A percentile compares a stretch with the other conserved stretches of the same genome.
These are phyloP conservation scores for Medicago lupulina DNA, from an alignment of 306 rosid species.

Conservation along the genomic window DNA sequence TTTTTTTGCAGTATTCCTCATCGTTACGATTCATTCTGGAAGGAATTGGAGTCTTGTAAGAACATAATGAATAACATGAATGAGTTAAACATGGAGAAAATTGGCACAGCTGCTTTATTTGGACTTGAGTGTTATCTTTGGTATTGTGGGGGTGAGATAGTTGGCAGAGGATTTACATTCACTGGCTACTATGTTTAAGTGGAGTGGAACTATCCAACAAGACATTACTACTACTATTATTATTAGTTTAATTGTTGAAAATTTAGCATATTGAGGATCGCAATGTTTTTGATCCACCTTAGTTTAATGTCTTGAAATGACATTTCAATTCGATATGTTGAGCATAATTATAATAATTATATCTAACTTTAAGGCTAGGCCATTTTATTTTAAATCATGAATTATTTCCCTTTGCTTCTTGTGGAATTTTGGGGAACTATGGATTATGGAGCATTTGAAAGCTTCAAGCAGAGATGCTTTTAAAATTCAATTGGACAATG, in stretches of 20 bases:
- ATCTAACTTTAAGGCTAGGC: background rate
- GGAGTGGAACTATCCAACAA: background rate
- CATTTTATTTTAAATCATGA: background rate
- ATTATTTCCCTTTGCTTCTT: background rate
- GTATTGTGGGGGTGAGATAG: constrained; percentile 60
- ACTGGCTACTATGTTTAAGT: constrained; percentile 56
- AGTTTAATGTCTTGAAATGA: constrained; percentile 28
- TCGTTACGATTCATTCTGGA: constrained; percentile 51
- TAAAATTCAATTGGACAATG: too few relatives aligned
- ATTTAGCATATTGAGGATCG: constrained; percentile 7
- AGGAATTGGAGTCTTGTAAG: constrained; percentile 50
- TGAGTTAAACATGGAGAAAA: constrained; percentile 46
- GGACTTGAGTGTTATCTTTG: constrained; percentile 63
- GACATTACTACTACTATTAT: background rate
- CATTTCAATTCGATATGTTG: background rate
- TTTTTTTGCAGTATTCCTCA: constrained; percentile 51
- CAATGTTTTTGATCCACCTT: constrained; percentile 20
- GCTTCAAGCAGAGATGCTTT: too few relatives aligned
- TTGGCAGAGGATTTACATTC: constrained; percentile 61
- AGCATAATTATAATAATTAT: constrained; percentile 37
- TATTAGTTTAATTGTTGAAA: constrained; percentile 26
- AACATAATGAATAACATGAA: constrained; percentile 41
- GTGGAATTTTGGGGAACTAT: too few relatives aligned
- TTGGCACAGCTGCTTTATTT: constrained; percentile 51
- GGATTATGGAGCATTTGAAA: too few relatives aligned